Base-by-base conservation (phyloP, 192 early-diverging fungal genomes). In the Piromyces finnis region DNA sequence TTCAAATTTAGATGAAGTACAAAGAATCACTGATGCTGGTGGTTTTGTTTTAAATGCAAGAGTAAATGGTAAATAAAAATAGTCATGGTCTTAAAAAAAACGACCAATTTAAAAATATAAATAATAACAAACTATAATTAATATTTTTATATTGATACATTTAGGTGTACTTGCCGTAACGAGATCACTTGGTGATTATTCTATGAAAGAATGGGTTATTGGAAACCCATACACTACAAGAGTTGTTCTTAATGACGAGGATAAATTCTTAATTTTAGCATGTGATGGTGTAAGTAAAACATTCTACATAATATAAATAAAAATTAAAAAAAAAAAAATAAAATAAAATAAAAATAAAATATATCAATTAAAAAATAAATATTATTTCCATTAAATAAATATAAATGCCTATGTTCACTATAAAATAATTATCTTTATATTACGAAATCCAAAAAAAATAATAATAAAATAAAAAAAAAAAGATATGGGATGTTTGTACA, bases 31-130 rank as follows among this genome's bases (percentile, higher is more conserved):
- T 28, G 97, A 97, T 78, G 88, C 93, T 15, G 97, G 97, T 32
- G 97, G 97, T 18, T 98, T 97, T 84, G 91, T 99, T 28, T 94
- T 99, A 88, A 99, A 99, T 84, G 95, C 96, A 81, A 92, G 97
- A 14, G 97, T 99, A 29, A 99, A 98, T 85, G 96, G 94, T 95
- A 81, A 28, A 80, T 30, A 28, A 59, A 13, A 68, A 51, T 78
- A 27, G 22, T 79, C 59, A 28, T 36, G 51, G 36, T 29, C 27
- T 17, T 29, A 78, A 26, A 16, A 37, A 14, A 37, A 37, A 37
- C 13, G 13, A 37, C 14, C 1, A 37, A 37, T 81, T 6, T 32
- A 32, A 32, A 32, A 32, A 6, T 32, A 32, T 32, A 32, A 9
- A 9, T 32, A 32, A 32, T 6, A 3, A 9, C 9, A 32, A 32